Evolutionary conservation across 495 filamentous ascomycete species (phyloP), one percentile per base, ranked within the genome.

Genomic region (Aspergillus diversus): DNA sequence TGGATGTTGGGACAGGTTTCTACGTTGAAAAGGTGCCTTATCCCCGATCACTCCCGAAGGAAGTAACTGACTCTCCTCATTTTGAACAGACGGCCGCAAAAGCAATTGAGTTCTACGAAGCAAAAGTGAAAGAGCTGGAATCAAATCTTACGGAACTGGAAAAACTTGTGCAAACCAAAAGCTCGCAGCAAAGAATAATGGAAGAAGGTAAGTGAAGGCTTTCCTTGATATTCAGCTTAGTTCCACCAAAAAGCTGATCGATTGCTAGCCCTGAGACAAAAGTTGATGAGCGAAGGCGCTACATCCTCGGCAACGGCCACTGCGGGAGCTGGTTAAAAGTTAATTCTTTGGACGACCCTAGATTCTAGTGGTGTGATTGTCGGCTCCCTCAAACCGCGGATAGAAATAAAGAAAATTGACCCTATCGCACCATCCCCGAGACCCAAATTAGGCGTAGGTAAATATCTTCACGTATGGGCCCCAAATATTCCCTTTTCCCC

Each of bases 1-100:
- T 99, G 27, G 95, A 99, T 80, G 89, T 99, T 16, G 95, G 95
- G 15, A 99, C 95, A 1, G 95, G 95, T 4, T 99, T 95, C 73
- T 97, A 92, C 73, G 90, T 98, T 59, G 95, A 98, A 78, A 99
- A 99, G 85, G 90, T 90, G 8, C 57, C 16, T 27, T 34, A 56
- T 13, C 17, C 16, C 31, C 11, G 7, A 17, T 55, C 31, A 31
- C 55, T 63, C 55, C 48, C 7, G 4, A 21, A 32, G 15, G 35
- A 21, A 5, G 48, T 7, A 50, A 33, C 57, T 59, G 34, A 50
- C 16, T 39, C 3, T 55, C 16, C n/a, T 49, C 33, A 17, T 55
- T 39, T 0, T 32, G 12, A 3, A 21, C 53, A 84, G 88, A 88
- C 85, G 15, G 82, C 88, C 5, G 84, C 84, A 51, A 91, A 91